phyloP scores from a whole-genome alignment of 495 filamentous ascomycete species.

The Penicillium paradoxum region DNA sequence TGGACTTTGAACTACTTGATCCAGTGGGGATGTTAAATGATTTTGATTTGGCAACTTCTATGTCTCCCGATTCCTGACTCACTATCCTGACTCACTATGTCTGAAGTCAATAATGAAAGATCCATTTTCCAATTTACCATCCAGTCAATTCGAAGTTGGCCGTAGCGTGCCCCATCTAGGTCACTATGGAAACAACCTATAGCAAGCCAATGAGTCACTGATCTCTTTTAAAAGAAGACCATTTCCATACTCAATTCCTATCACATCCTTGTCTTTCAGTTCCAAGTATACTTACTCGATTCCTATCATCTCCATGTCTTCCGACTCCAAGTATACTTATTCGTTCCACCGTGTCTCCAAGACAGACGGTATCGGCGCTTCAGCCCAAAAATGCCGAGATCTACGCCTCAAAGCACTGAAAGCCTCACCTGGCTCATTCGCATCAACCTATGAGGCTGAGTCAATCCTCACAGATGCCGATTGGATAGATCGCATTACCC shows the following conservation, averaged over 20 bases:
- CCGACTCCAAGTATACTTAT: slow-evolving; percentile 4
- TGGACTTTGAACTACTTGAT: slow-evolving; percentile 27
- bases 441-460: slow-evolving; percentile 32
- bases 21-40: slow-evolving; percentile 25
- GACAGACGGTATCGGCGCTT: slow-evolving; percentile 7
- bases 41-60: slow-evolving; percentile 12
- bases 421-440: slow-evolving; percentile 26
- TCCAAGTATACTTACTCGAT: neutral
- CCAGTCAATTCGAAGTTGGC: slow-evolving; percentile 12
- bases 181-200: neutral
- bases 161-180: neutral
- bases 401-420: slow-evolving; percentile 21
- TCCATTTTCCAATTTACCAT: too few relatives aligned
- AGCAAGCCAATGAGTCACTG: too few relatives aligned
- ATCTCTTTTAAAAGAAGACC: too few relatives aligned
- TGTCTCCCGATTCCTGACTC: neutral
- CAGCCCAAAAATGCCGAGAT: slow-evolving; percentile 23
- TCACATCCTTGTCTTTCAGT: too few relatives aligned
- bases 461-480: slow-evolving; percentile 21
- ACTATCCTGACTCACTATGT: too few relatives aligned
- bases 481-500: slow-evolving; percentile 23
- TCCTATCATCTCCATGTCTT: neutral
- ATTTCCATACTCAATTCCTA: too few relatives aligned
- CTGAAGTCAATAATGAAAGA: too few relatives aligned
- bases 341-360: slow-evolving; percentile 20